phyloP scores from a whole-genome alignment of 2,329 filamentous ascomycete genomes.

The Fusarium sp. region DNA sequence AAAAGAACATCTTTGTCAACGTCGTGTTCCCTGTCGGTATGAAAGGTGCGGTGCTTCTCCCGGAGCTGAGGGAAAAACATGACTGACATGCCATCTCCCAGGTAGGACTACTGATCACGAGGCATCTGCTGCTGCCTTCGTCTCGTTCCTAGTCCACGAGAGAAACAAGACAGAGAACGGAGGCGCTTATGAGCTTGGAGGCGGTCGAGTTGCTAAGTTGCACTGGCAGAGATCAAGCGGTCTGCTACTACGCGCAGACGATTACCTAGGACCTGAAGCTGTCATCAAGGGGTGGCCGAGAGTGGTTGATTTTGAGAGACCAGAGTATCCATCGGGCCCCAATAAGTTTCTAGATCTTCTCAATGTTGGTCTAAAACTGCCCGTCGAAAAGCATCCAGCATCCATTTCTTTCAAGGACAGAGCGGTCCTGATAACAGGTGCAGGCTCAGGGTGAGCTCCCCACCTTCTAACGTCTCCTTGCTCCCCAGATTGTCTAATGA shows the following conservation, averaged over 20 bases:
- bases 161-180: constrained; percentile 86
- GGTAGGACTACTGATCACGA: constrained; percentile 93
- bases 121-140: constrained; percentile 93
- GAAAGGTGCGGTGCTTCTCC: constrained; percentile 17
- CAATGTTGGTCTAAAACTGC: constrained; percentile 83
- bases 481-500: background rate
- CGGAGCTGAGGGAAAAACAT: constrained; percentile 3
- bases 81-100: constrained; percentile 71
- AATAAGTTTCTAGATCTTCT: constrained; percentile 90
- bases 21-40: constrained; percentile 87
- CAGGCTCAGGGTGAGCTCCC: constrained; percentile 72
- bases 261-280: constrained; percentile 87
- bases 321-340: constrained; percentile 85
- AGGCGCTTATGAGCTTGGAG: constrained; percentile 92
- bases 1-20: constrained; percentile 98
- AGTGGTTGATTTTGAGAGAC: constrained; percentile 83
- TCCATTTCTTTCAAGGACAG: constrained; percentile 85
- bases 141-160: constrained; percentile 88
- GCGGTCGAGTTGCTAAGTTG: constrained; percentile 91
- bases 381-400: constrained; percentile 77
- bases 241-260: constrained; percentile 89
- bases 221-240: constrained; percentile 95
- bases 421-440: constrained; percentile 89
- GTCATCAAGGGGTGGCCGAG: constrained; percentile 91
- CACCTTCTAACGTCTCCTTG: background rate